These are phyloP conservation scores for Aspergillus fructus DNA, from an alignment of 2,329 filamentous ascomycete species.

Conservation along the genomic window DNA sequence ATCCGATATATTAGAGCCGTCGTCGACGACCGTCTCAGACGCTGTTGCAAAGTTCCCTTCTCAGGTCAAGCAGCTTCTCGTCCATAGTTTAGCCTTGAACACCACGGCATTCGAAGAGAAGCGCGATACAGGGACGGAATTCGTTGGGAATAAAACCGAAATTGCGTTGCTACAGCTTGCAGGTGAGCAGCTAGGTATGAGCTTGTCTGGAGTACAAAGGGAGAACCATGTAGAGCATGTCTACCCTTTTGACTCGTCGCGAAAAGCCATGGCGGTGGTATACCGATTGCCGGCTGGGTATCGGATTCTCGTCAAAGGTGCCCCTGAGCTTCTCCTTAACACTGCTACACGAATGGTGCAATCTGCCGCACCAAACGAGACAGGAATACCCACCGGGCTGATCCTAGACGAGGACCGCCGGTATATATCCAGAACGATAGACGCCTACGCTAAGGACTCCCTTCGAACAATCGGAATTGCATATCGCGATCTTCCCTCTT, in stretches of 20 bases:
- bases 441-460: constrained; percentile 53
- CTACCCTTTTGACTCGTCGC: constrained; percentile 72
- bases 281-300: constrained; percentile 41
- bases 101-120: constrained; percentile 77
- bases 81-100: constrained; percentile 46
- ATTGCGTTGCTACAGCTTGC: constrained; percentile 70
- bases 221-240: constrained; percentile 63
- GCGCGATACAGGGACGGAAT: constrained; percentile 63
- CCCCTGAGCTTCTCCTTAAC: constrained; percentile 47
- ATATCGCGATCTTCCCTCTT: constrained; percentile 64
- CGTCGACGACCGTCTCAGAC: constrained; percentile 40
- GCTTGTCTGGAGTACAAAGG: constrained; percentile 61
- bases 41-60: constrained; percentile 31
- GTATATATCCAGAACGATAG: constrained; percentile 34
- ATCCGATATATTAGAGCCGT: constrained; percentile 56
- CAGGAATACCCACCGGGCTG: constrained; percentile 36
- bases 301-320: constrained; percentile 50
- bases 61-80: constrained; percentile 35
- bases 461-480: constrained; percentile 73
- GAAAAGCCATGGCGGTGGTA: constrained; percentile 63
- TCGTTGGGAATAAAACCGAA: constrained; percentile 77
- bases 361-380: constrained; percentile 30
- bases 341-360: constrained; percentile 33
- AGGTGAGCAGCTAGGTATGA: constrained; percentile 65
- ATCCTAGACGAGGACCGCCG: constrained; percentile 25